Base-by-base conservation (phyloP, 2,329 filamentous ascomycete genomes). In the Sarocladium kiliense region DNA sequence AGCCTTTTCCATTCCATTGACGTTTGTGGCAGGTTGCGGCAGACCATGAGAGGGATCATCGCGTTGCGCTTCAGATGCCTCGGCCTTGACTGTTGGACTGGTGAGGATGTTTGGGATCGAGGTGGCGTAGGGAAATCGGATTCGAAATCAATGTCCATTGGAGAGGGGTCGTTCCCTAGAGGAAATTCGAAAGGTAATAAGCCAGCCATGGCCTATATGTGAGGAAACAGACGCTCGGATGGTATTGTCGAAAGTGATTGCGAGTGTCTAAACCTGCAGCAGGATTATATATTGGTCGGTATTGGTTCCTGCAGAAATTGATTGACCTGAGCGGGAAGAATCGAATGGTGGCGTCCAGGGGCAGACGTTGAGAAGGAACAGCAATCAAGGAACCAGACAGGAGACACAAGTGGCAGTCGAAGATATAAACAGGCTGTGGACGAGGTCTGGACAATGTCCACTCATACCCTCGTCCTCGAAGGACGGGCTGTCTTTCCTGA, bases 1-100 rank as follows among this genome's bases (percentile, higher is more conserved):
- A 75, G 68, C 53, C 68, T 71, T 58, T 70, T 75, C 81, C 81
- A 85, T 47, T 83, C 79, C 3, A 67, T 62, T 1, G 70, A 57
- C 0, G 74, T 79, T 56, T 71, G 72, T 2, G 77, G 77, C 11
- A 78, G 64, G 9, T 65, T 63, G 32, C 61, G 61, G 11, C 67
- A 55, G 11, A 61, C n/a, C 26, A 51, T 25, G 30, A 49, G 16
- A 18, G 34, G 18, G 27, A 23, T 45, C 56, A 47, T 51, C 45
- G 12, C 23, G 47, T 14, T 51, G 51, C 53, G 54, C 54, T 50
- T 57, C 53, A 27, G 25, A n/a, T 27, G 37, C 44, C 16, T 57
- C 27, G 26, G 53, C n/a, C 16, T 23, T 6, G 34, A 39, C 21
- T 12, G 19, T 27, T 53, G 32, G 2, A 51, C 27, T 3, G 47